These are phyloP conservation scores for Suillus alpinus DNA, from an alignment of 768 basidiomycete genomes.

Conservation along the genomic window DNA sequence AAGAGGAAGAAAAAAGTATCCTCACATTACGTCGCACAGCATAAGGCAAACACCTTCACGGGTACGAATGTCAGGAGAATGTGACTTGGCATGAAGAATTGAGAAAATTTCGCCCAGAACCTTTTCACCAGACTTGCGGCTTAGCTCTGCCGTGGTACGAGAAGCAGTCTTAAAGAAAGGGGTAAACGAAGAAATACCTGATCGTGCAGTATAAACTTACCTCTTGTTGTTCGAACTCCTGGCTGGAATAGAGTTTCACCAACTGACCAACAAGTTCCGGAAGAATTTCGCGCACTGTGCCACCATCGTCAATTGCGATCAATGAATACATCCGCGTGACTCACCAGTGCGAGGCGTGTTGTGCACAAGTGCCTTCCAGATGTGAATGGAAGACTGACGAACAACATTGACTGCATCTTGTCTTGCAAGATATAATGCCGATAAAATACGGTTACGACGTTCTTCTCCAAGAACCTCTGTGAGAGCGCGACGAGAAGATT, in stretches of 20 bases:
- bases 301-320: conserved; percentile 6
- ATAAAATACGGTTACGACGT: conserved; percentile 86
- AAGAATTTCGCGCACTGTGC: conserved; percentile 81
- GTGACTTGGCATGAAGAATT: conserved; percentile 66
- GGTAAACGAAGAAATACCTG: conserved; percentile 4
- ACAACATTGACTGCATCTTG: conserved; percentile 91
- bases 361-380: conserved; percentile 97
- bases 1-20: conserved; percentile 2
- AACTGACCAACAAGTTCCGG: conserved; percentile 80
- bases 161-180: conserved; percentile 70
- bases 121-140: conserved; percentile 93
- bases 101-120: conserved; percentile 81
- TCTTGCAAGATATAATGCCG: conserved; percentile 87
- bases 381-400: conserved; percentile 87
- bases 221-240: conserved; percentile 88
- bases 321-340: conserved; percentile 10
- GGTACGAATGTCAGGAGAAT: conserved; percentile 60
- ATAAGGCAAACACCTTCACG: conserved; percentile 84
- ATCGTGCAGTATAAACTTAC: conserved; percentile 35
- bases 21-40: conserved; percentile 86
- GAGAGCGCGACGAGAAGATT: conserved; percentile 82
- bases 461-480: conserved; percentile 86
- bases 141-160: conserved; percentile 83
- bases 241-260: conserved; percentile 71
- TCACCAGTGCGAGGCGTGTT: conserved; percentile 89